A percentile compares a stretch with the other conserved stretches of the same genome.
phyloP scores from a whole-genome alignment of 2,329 filamentous ascomycete genomes.

The Botrytis fabae region DNA sequence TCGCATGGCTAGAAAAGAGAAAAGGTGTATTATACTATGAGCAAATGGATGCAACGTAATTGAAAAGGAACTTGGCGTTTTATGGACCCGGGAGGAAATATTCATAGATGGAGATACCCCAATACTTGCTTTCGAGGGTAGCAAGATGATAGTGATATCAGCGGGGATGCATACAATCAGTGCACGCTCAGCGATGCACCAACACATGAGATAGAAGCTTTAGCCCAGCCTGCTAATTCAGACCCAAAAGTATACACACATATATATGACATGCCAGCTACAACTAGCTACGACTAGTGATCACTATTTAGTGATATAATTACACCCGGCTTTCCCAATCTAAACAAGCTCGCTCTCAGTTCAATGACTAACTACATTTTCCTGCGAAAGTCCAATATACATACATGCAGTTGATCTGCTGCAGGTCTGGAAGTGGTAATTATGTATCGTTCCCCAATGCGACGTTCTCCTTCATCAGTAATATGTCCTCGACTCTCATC shows the following conservation, averaged over 20 bases:
- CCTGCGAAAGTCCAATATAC: slow-evolving; percentile 1
- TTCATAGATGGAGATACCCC: slow-evolving; percentile 20
- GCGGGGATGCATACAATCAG: neutral
- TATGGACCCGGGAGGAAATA: neutral
- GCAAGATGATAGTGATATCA: neutral
- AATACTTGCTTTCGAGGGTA: slow-evolving; percentile 12
- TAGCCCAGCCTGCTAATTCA: neutral
- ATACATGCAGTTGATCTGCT: neutral
- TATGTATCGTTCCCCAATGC: neutral
- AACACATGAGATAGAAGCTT: neutral
- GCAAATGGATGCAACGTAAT: neutral
- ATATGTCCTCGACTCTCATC: neutral
- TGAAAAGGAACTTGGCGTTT: slow-evolving; percentile 12
- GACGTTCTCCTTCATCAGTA: neutral
- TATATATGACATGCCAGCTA: neutral
- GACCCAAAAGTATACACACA: slow-evolving; percentile 5
- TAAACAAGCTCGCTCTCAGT: neutral
- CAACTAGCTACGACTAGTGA: neutral
- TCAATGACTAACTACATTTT: neutral
- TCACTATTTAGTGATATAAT: neutral
- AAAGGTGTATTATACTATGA: neutral
- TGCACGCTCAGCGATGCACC: neutral
- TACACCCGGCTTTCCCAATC: slow-evolving; percentile 1
- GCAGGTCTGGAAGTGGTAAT: neutral
- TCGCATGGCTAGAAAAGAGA: neutral